Base-by-base conservation (phyloP, 345 rosid genomes). In the rapeseed (Brassica napus) region DNA sequence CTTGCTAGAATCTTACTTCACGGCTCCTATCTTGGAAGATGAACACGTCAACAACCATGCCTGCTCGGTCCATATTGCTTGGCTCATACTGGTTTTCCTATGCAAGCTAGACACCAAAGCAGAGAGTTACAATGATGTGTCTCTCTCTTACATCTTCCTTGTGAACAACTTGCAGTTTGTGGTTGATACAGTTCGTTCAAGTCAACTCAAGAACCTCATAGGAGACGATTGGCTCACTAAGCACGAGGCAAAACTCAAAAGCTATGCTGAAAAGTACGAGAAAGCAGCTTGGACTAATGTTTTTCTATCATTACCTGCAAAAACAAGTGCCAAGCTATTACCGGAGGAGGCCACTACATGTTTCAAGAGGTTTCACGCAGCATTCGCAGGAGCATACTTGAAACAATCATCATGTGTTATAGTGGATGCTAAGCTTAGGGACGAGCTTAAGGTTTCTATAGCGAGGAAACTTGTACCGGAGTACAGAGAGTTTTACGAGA, bases 21-120 rank as follows among this genome's bases (percentile, higher is more conserved):
- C 76, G 21, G 81, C 82, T 79, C 91, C 84, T 6, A 52, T 72
- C 61, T 72, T 79, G 12, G 66, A 83, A 31, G 75, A 79, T 6
- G 88, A 87, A 6, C 37, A 76, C 68, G 16, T 30, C 8, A 37
- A 75, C 78, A 47, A 76, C 62, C 78, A 88, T 8, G 31, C 81
- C 1, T 57, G 80, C 26, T 77, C 93, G 0, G 52, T 81, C 63
- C 84, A 90, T 34, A 77, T 92, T 21, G 91, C 92, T 14, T 87
- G 94, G 97, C 87, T 94, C 37, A 79, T 90, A 62, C 86, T 92
- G 1, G 86, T 84, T 57, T 79, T 92, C 34, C 77, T 91, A 7
- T 92, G 98, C 84, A 94, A 91, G 71, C 89, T 94, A 57, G 94
- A 92, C 75, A 77, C 83, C 49, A 91, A 85, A 78, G 88, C 94